A percentile compares a stretch with the other conserved stretches of the same genome.
These are phyloP conservation scores for Zygosaccharomyces rouxii DNA, from an alignment of 805 yeast species.

Conservation along the genomic window DNA sequence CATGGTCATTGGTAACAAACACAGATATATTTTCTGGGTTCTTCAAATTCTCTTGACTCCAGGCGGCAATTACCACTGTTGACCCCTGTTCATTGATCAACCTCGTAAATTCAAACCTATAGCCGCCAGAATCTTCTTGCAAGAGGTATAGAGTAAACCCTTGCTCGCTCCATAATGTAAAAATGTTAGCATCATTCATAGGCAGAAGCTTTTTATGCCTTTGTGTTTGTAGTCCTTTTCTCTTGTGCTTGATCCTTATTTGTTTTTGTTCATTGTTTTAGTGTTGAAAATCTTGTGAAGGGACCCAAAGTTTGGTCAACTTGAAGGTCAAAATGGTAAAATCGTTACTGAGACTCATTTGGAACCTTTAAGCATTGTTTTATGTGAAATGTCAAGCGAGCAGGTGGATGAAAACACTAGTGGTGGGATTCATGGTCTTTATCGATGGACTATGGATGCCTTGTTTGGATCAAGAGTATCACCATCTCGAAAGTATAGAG, in stretches of 20 bases:
- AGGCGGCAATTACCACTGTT: constrained; percentile 4
- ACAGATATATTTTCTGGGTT: not conserved
- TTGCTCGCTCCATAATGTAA: constrained; percentile 2
- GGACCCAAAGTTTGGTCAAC: constrained; percentile 1
- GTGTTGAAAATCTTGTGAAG: constrained; percentile 3
- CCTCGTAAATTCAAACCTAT: not conserved
- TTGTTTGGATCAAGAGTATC: constrained; percentile 28
- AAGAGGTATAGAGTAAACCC: not conserved
- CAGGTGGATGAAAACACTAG: constrained; percentile 12
- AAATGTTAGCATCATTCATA: not conserved
- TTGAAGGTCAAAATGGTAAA: constrained; percentile 1
- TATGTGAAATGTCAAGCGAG: not conserved
- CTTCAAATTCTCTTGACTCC: constrained; percentile 2
- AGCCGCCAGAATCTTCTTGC: not conserved
- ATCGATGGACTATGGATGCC: constrained; percentile 34
- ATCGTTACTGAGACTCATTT: not conserved
- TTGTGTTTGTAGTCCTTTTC: not conserved
- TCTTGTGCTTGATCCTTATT: not conserved
- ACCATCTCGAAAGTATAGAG: constrained; percentile 30
- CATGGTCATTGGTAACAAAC: not conserved
- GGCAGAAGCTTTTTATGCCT: not conserved
- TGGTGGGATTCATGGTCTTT: constrained; percentile 18
- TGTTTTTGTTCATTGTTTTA: constrained; percentile 2
- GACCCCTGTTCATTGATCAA: not conserved
- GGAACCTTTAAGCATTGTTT: not conserved